Evolutionary conservation across 1,284 basidiomycete genomes (phyloP), one percentile per base, ranked within the genome.

Genomic region (Xerocomus amazonicus): DNA sequence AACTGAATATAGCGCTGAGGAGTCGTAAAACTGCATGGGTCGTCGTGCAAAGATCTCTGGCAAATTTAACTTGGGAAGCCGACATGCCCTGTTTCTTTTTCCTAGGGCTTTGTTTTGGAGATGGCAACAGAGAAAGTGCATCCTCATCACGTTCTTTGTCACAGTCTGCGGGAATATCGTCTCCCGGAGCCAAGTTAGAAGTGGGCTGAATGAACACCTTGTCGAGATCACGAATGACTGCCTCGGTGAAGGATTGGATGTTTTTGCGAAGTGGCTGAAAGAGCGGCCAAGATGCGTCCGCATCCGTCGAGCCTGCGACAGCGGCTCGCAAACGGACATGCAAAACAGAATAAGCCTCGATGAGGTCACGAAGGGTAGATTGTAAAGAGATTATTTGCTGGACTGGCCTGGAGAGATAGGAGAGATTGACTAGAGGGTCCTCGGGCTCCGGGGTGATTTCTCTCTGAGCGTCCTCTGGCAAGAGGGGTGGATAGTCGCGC

Each of bases 1-100:
- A 57, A 0, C 82, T 77, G 56, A 87, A 80, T 5, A 84, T 57
- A 14, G 81, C 66, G 8, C 73, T 72, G 17, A 90, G 75, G 19
- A 88, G 65, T 55, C 79, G 82, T 51, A 90, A 73, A 14, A 80
- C 85, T 6, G 81, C 76, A 59, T 87, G 86, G 31, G 75, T 78
- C 6, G 79, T 79, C 2, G 83, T 83, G 63, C 81, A 87, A 14
- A 90, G 68, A 65, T 91, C 89, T 29, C 88, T 74, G 3, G 86
- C 87, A 58, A 81, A 79, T 59, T 86, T 89, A 47, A 83, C 83
- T 61, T 87, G 84, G 52, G 85, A 83, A 40, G 79, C 88, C 0
- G 77, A 79, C 79, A 90, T 80, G 2, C 88, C 86, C 49, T 69
- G 73, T 54, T 76, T 85, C 69, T 79, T 84, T 9, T 82, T 85